Base-by-base conservation (phyloP, 1,284 basidiomycete genomes). In the Rhodofomes roseus region DNA sequence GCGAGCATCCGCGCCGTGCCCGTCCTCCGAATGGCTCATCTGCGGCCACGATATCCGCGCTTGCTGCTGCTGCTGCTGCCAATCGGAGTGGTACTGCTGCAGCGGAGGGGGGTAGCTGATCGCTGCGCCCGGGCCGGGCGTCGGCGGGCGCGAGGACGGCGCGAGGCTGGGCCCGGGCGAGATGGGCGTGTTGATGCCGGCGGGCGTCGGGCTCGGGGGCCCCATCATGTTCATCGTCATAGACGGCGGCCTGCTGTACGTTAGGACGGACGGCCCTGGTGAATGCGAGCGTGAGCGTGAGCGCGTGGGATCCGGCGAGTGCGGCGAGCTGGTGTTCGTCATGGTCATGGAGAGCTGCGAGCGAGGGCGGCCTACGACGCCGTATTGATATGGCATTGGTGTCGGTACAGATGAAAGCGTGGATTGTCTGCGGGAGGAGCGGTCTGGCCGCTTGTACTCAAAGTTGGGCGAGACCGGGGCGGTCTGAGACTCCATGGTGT, bases 361-460 rank as follows among this genome's bases (percentile, higher is more conserved):
- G 5, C 55, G 54, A 6, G 61, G 59, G 12, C 70, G 65, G 2
- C 70, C 70, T 16, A 73, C 63, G 16, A 63, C 55, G 4, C 71
- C 71, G 59, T 73, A 73, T 34, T 68, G 56, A 60, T 71, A 73
- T 8, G 70, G 70, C 53, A 65, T 65, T 0, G 66, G 70, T 41
- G 70, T 62, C 6, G 64, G 60, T 1, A 62, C 62, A 12, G 65
- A 36, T 60, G 37, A 29, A 25, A 56, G 23, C 25, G 31, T 54
- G 16, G 46, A 43, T 14, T 39, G 29, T 7, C 29, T 39, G 29
- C 60, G 46, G 4, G 52, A 43, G 16, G 58, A 57, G 54, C 57
- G 59, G 1, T 58, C 48, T 1, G 60, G 40, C 5, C 55, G 57
- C 36, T 66, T 63, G 53, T 60, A 60, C 34, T 63, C 61, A 11